Base-by-base conservation (phyloP, 495 filamentous ascomycete genomes). In the Podospora sp. region DNA sequence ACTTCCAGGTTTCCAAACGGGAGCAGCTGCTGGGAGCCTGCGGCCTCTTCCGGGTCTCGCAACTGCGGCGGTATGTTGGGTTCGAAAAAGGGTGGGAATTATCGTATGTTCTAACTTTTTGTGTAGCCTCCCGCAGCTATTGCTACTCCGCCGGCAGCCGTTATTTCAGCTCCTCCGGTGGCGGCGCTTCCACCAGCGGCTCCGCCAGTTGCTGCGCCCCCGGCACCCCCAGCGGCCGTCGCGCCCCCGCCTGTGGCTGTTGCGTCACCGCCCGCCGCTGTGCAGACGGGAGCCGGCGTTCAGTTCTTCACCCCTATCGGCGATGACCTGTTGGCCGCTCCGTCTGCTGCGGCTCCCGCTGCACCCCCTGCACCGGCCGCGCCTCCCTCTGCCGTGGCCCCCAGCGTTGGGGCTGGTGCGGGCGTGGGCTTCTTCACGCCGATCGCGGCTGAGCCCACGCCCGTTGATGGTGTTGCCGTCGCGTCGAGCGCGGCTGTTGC, bases 11-110 rank as follows among this genome's bases (percentile, higher is more conserved):
- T n/a, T 55, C n/a, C 40, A 46, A 11, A 46, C 40, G 16, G 40
- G 40, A 2, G 52, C 52, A 22, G 25, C 20, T 3, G 52, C 52
- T 2, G 25, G 21, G 7, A 26, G 21, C 52, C 14, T 55, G 20
- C 52, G 8, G 52, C 52, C 52, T 55, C 52, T 55, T 55, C 52
- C 52, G 6, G 25, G 52, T 22, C 21, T 26, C n/a, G 52, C 52
- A 24, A 22, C 16, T 22, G 52, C n/a, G 52, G 52, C 52, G 52
- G 52, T 55, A 55, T 55, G 52, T 55, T 9, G 6, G n/a, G 7
- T 16, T 20, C 22, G 52, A 22, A 55, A 2, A 2, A 16, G 2
- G 9, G 52, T 16, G 52, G n/a, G n/a, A n/a, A n/a, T n/a, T n/a
- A n/a, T n/a, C n/a, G n/a, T n/a, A n/a, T n/a, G n/a, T n/a, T n/a